These are phyloP conservation scores for Podaxis sp. DNA, from an alignment of 768 basidiomycete species.

Conservation along the genomic window DNA sequence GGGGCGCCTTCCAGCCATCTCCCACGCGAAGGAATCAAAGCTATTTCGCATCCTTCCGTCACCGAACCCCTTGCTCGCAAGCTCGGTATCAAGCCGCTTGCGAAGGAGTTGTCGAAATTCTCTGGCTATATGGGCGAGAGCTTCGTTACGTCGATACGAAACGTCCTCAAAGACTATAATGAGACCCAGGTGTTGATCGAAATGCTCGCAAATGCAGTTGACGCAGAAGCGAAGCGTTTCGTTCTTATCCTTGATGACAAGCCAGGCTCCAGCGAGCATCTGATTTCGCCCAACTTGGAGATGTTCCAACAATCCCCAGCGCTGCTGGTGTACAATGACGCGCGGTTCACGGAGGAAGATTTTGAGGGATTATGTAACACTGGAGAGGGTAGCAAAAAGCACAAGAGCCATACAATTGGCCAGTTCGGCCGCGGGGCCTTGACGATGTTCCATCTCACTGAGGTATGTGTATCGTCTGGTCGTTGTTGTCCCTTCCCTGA, in stretches of 20 bases:
- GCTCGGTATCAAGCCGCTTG: conserved; percentile 32
- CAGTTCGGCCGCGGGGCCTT: conserved; percentile 52
- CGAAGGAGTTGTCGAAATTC: conserved; percentile 20
- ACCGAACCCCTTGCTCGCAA: conserved; percentile 29
- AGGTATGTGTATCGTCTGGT: conserved; percentile 29
- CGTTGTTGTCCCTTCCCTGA: neutral
- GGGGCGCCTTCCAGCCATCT: conserved; percentile 27
- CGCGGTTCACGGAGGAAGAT: conserved; percentile 38
- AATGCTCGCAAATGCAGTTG: conserved; percentile 53
- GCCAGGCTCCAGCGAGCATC: conserved; percentile 6
- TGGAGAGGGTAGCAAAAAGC: conserved; percentile 43
- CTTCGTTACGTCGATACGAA: conserved; percentile 39
- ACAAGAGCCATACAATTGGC: conserved; percentile 38
- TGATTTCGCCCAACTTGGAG: conserved; percentile 35
- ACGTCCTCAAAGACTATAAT: conserved; percentile 39
- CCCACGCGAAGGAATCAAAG: conserved; percentile 12
- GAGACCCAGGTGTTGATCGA: conserved; percentile 43
- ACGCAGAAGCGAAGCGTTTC: conserved; percentile 44
- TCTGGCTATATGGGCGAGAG: conserved; percentile 43
- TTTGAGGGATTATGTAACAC: conserved; percentile 45
- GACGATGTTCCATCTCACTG: conserved; percentile 51
- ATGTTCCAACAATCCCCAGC: conserved; percentile 35
- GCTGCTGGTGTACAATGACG: conserved; percentile 44
- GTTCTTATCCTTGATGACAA: conserved; percentile 36
- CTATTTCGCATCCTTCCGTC: conserved; percentile 30